A percentile compares a stretch with the other conserved stretches of the same genome.
Conservation (phyloP, 768 basidiomycete genomes). For the Calvatia gigantea region DNA sequence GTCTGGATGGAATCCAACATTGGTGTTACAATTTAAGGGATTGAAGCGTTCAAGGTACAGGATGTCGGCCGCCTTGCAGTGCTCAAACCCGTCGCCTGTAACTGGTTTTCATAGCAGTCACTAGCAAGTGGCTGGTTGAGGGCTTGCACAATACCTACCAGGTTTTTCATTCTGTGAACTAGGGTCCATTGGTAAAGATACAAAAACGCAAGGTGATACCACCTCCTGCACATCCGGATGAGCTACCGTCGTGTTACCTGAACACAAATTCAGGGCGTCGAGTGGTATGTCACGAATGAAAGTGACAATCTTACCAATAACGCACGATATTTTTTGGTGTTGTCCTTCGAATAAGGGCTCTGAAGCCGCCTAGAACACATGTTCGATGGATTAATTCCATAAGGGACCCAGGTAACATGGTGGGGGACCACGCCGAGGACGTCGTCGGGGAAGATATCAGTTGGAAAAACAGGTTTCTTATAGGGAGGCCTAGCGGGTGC, state of each 20-base stretch:
- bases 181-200: conserved; percentile 21
- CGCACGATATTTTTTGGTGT: conserved; percentile 12
- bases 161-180: conserved; percentile 13
- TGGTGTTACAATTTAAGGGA: no score
- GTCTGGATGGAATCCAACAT: no score
- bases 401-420: conserved; percentile 23
- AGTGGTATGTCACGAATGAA: no score
- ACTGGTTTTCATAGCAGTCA: no score
- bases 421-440: conserved; percentile 24
- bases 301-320: conserved; percentile 20
- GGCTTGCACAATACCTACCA: conserved; percentile 10
- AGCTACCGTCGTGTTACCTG: conserved; percentile 19
- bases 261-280: not conserved
- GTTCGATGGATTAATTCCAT: conserved; percentile 17
- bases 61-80: no score
- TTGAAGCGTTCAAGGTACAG: no score
- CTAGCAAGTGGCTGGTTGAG: conserved; percentile 4
- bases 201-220: conserved; percentile 18
- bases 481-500: no score
- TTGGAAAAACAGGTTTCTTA: not conserved
- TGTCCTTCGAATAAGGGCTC: conserved; percentile 13
- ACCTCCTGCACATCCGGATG: conserved; percentile 19
- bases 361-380: conserved; percentile 11
- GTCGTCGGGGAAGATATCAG: conserved; percentile 25
- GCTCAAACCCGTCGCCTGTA: no score